Evolutionary conservation across 257 asterid genomes (phyloP).

Genomic region (Salvia miltiorrhiza): DNA sequence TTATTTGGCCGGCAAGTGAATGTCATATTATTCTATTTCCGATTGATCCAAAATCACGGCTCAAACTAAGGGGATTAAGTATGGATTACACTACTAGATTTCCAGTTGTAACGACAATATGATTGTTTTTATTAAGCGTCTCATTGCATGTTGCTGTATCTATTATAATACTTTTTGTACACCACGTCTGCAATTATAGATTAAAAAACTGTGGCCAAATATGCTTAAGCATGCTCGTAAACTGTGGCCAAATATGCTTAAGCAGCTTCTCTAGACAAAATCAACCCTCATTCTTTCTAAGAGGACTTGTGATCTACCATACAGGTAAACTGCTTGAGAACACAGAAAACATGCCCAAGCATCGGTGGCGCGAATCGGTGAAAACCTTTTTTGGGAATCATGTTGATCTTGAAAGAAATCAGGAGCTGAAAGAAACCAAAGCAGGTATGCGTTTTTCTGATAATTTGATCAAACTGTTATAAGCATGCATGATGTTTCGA

Average conservation of each 20-base stretch:
- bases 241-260: background rate
- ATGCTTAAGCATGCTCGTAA: background rate
- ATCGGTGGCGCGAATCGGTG: slow-evolving; percentile 40
- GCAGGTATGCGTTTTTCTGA: slow-evolving; percentile 49
- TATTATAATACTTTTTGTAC: background rate
- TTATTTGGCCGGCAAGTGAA: background rate
- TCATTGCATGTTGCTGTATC: background rate
- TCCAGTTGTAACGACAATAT: background rate
- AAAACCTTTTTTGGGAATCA: slow-evolving; percentile 50
- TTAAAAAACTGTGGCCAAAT: background rate
- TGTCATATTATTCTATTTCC: background rate
- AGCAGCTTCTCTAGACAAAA: background rate
- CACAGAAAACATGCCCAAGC: slow-evolving; percentile 55
- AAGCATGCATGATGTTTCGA: background rate
- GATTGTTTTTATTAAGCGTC: slow-evolving; percentile 4
- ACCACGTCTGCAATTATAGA: too few relatives aligned
- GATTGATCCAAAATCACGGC: slow-evolving; percentile 3
- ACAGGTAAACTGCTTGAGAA: slow-evolving; percentile 28
- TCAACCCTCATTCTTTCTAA: background rate
- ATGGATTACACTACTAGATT: background rate
- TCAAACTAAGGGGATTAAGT: slow-evolving; percentile 13
- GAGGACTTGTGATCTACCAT: slow-evolving; percentile 22
- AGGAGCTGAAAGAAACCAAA: slow-evolving; percentile 66
- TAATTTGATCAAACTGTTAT: slow-evolving; percentile 5
- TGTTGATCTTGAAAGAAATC: slow-evolving; percentile 58